Evolutionary conservation across 352 stramenopile species (phyloP), one percentile per base, ranked within the genome.

Genomic region (Pythium aphanidermatum): DNA sequence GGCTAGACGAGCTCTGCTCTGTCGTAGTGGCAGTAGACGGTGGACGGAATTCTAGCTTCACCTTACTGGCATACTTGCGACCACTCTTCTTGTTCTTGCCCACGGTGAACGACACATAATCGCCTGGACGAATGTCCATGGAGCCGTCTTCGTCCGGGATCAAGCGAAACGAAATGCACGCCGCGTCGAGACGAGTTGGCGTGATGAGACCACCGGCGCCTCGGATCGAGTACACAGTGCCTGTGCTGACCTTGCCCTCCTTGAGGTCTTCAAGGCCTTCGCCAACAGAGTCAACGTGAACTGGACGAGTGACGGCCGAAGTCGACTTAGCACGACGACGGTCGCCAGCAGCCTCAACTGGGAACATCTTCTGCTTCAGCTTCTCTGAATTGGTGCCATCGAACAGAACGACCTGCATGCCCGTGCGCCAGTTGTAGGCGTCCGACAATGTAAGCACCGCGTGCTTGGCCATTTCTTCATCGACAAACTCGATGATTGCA

Each of bases 1-100:
- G 46, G 31, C 26, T 48, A 30, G 31, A 41, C 3, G 46, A 23
- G 21, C 7, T 57, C 2, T 46, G 17, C 5, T 25, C 42, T 10
- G 49, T 36, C 4, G 41, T 35, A 2, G 28, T 85, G 21, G 82
- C 27, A 41, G 65, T 88, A 8, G 68, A 53, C 4, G 81, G 81
- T 13, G 81, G 81, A 30, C 81, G 81, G 55, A 91, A 93, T 66
- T 93, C 81, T 47, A 93, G 60, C 65, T 90, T 91, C 48, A 93
- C 81, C 43, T 93, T 93, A 38, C 74, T 89, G 30, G 81, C 81
- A 47, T 93, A 93, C 51, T 93, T 93, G 45, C 81, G 81, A 16
- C 78, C 81, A 24, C 78, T 91, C 63, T 93, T 93, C 52, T 93
- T 93, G 70, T 93, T 93, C 67, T 93, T 93, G 24, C 81, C 81